phyloP scores from a whole-genome alignment of 371 early-diverging fungal species.

The Circinella umbellata region DNA sequence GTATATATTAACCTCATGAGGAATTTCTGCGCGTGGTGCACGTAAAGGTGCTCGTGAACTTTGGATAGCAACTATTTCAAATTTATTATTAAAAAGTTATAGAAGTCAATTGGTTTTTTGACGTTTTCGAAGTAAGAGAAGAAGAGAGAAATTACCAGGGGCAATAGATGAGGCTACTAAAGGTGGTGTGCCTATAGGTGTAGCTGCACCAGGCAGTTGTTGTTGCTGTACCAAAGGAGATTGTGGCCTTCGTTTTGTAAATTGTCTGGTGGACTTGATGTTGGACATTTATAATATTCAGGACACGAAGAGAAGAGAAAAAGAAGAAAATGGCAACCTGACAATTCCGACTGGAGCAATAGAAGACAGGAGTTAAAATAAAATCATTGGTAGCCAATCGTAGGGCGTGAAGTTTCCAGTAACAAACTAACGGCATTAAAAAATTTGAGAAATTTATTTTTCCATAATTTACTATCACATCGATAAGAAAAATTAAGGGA shows the following conservation, averaged over 20 bases:
- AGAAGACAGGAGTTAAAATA: too few species aligned
- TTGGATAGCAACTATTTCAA: slow-evolving; percentile 13
- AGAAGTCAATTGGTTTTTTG: neutral
- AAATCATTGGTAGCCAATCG: too few species aligned
- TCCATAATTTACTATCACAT: too few species aligned
- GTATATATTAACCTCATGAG: slow-evolving; percentile 3
- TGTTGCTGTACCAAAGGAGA: slow-evolving; percentile 17
- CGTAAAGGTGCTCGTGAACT: slow-evolving; percentile 15
- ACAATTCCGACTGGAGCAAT: too few species aligned
- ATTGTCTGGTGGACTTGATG: slow-evolving; percentile 29
- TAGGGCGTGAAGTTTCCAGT: too few species aligned
- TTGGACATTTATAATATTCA: too few species aligned
- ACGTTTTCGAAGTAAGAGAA: too few species aligned
- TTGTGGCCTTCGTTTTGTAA: slow-evolving; percentile 27
- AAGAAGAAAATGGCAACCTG: too few species aligned
- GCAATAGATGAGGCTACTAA: slow-evolving; percentile 15
- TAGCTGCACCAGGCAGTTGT: slow-evolving; percentile 1
- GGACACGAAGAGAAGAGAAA: too few species aligned
- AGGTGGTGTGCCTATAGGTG: slow-evolving; percentile 4
- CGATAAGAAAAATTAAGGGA: too few species aligned
- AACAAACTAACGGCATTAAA: too few species aligned
- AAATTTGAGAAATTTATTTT: too few species aligned
- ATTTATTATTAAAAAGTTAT: neutral
- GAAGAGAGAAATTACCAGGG: slow-evolving; percentile 4
- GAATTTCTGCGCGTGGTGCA: neutral